Base-by-base conservation (phyloP, 495 filamentous ascomycete species). In the Aspergillus incahuasiensis region DNA sequence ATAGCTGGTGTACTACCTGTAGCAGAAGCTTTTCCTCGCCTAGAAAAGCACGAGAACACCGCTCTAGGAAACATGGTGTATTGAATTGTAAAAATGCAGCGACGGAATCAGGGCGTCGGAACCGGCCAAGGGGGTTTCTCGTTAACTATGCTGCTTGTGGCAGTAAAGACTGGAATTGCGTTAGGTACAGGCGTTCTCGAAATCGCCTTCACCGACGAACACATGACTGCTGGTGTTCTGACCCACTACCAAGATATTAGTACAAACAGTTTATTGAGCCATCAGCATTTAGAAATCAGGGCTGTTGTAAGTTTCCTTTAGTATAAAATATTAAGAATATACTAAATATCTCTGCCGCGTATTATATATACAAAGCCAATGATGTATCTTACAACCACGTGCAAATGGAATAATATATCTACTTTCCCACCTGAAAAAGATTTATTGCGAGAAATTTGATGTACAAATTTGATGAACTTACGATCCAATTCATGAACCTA, bases 171-270 rank as follows among this genome's bases (percentile, higher is more conserved):
- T n/a, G n/a, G n/a, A n/a, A n/a, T n/a, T n/a, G n/a, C n/a, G n/a
- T n/a, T n/a, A n/a, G n/a, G n/a, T 12, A 59, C 35, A 49, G 24
- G 32, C 25, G 9, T 56, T 50, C 39, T 41, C 39, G 38, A 25
- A 35, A 45, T 45, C 42, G 42, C 19, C 44, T 30, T 47, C 25
- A 47, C 44, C 44, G 30, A 47, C 44, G 30, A 47, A 28, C 44
- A 47, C 18, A 30, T 47, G 44, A 47, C 22, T n/a, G 18, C 25
- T 46, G 15, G 3, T 46, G 15, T 32, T 47, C 5, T 22, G 22
- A 6, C 44, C 11, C 44, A 47, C 44, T 32, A 47, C 21, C 22
- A 47, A 30, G 44, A 47, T 24, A 9, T 28, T 47, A 30, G 44
- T 13, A 24, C 20, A 24, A 28, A 12, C 24, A 16, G 9, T 22